These are phyloP conservation scores for Emergomyces africanus DNA, from an alignment of 2,329 filamentous ascomycete species.

Conservation along the genomic window DNA sequence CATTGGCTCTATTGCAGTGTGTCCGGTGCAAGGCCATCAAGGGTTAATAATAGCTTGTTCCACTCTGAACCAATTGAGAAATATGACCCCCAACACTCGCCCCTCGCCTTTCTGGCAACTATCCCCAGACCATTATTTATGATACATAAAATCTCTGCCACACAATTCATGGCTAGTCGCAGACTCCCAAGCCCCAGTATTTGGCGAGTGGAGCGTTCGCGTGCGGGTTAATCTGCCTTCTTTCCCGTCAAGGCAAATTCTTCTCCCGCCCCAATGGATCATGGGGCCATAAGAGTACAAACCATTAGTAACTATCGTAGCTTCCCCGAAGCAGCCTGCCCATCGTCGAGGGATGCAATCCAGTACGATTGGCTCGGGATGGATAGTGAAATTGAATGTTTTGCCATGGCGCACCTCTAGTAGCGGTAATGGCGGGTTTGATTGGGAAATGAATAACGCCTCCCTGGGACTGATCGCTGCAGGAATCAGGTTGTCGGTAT, in stretches of 20 bases:
- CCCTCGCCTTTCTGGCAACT: background rate
- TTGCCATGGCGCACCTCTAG: background rate
- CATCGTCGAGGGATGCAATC: background rate
- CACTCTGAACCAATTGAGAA: background rate
- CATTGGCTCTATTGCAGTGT: background rate
- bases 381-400: background rate
- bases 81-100: too few species aligned
- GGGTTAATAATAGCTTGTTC: background rate
- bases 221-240: background rate
- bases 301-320: background rate
- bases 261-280: background rate
- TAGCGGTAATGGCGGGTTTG: background rate
- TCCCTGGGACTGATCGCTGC: background rate
- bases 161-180: background rate
- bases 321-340: background rate
- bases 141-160: background rate
- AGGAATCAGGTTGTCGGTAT: background rate
- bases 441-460: background rate
- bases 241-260: background rate
- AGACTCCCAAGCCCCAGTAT: too few species aligned
- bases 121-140: background rate
- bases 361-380: background rate
- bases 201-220: background rate
- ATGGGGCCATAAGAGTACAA: too few species aligned
- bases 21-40: background rate